Evolutionary conservation across 495 filamentous ascomycete species (phyloP).

Genomic region (Rhizodiscina lignyota): DNA sequence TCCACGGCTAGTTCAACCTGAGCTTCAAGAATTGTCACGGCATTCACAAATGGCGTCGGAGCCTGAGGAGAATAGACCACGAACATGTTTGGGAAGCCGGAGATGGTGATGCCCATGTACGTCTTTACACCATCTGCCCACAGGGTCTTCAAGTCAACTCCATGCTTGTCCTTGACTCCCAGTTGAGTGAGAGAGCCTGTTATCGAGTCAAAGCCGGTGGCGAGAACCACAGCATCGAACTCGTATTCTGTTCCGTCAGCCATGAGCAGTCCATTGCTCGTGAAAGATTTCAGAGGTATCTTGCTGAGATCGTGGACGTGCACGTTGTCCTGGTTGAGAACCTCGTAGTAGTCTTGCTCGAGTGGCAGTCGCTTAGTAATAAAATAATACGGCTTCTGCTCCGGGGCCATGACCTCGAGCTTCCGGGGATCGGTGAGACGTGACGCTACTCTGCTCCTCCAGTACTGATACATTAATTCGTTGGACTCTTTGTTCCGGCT

Average conservation of each 20-base stretch:
- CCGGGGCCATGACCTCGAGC: too few relatives aligned
- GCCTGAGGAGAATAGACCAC: neutral
- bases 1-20: neutral
- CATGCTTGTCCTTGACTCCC: too few relatives aligned
- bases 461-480: too few relatives aligned
- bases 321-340: constrained; percentile 12
- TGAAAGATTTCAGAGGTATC: constrained; percentile 3
- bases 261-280: neutral
- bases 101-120: neutral
- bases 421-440: too few relatives aligned
- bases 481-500: too few relatives aligned
- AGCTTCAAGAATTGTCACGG: neutral
- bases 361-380: too few relatives aligned
- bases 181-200: too few relatives aligned
- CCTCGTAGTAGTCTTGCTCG: constrained; percentile 9
- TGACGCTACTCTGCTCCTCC: too few relatives aligned
- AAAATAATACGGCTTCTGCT: too few relatives aligned
- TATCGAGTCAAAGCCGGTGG: constrained; percentile 1
- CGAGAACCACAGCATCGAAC: constrained; percentile 1
- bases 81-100: constrained; percentile 1
- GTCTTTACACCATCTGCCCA: neutral
- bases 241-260: constrained; percentile 1
- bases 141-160: neutral
- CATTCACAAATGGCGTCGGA: neutral
- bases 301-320: constrained; percentile 8